Base-by-base conservation (phyloP, 2,329 filamentous ascomycete genomes). In the Ophiobolus disseminans region DNA sequence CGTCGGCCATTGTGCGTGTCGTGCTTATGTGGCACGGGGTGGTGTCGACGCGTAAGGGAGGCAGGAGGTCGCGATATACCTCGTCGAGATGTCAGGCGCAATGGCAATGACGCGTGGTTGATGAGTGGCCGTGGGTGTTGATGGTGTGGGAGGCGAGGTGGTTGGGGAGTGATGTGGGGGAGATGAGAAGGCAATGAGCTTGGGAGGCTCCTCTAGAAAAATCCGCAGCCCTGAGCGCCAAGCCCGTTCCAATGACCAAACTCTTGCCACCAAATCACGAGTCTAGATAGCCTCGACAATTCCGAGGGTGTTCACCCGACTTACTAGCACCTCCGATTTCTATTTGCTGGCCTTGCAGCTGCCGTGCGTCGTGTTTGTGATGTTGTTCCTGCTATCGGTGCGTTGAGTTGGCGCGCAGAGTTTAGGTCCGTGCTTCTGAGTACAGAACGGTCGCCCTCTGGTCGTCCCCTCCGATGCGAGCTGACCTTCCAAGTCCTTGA, bases 1-100 rank as follows among this genome's bases (percentile, higher is more conserved):
- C 63, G 52, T 74, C 72, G 46, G 70, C 70, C 72, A 74, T 74
- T 64, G 66, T 65, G 36, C 43, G 47, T 55, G 57, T 57, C 46
- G 57, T 59, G 61, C 62, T 70, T 53, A 66, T 58, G 60, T 62
- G 57, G 66, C 65, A 66, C 68, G 60, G 57, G 62, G 53, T 50
- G 51, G 55, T 49, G 55, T 57, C 36, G 67, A 74, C 70, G 72
- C 72, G 72, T 73, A 65, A 58, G 47, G 50, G 55, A 55, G 53
- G 58, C 51, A 48, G 50, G 51, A 52, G 50, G 45, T 58, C 61
- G 67, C 63, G 70, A 72, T 66, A 58, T 65, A 53, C 53, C 52
- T 60, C 49, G 53, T 48, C 50, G 57, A 54, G 48, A 42, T 55
- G 58, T 60, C 40, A 51, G 45, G 56, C 57, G 62, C 65, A 58